Evolutionary conservation across 805 yeast genomes (phyloP).

Genomic region (Lipomyces sp.): DNA sequence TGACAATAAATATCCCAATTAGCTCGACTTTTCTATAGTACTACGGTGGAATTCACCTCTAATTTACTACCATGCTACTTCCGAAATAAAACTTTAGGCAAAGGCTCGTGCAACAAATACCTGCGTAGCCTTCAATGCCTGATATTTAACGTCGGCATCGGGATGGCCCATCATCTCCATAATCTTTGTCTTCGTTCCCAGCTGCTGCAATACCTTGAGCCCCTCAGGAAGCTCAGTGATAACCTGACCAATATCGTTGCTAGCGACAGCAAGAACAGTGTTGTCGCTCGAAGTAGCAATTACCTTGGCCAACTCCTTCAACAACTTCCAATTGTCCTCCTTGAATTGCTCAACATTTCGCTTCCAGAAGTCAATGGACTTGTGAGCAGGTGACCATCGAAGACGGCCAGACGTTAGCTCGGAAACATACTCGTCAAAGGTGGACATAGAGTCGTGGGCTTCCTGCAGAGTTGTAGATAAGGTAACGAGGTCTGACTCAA

Average conservation of each 20-base stretch:
- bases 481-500: conserved; percentile 68
- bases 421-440: conserved; percentile 87
- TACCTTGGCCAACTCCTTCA: conserved; percentile 60
- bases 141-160: conserved; percentile 88
- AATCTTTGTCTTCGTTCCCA: conserved; percentile 73
- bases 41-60: background rate
- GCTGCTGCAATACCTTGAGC: conserved; percentile 56
- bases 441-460: conserved; percentile 77
- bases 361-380: conserved; percentile 85
- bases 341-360: conserved; percentile 79
- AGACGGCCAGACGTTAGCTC: conserved; percentile 80
- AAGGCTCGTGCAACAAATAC: conserved; percentile 84
- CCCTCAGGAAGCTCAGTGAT: conserved; percentile 68
- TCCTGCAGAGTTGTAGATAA: conserved; percentile 67
- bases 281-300: conserved; percentile 43
- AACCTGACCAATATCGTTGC: conserved; percentile 69
- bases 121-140: conserved; percentile 96
- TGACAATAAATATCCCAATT: background rate
- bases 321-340: conserved; percentile 73
- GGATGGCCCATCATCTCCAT: conserved; percentile 82
- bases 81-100: conserved; percentile 17
- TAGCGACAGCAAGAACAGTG: conserved; percentile 58
- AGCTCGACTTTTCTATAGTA: background rate
- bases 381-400: conserved; percentile 91
- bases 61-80: background rate